Evolutionary conservation across 805 yeast species (phyloP), one percentile per base, ranked within the genome.

Genomic region (Yamadazyma takamatsuzukensis): DNA sequence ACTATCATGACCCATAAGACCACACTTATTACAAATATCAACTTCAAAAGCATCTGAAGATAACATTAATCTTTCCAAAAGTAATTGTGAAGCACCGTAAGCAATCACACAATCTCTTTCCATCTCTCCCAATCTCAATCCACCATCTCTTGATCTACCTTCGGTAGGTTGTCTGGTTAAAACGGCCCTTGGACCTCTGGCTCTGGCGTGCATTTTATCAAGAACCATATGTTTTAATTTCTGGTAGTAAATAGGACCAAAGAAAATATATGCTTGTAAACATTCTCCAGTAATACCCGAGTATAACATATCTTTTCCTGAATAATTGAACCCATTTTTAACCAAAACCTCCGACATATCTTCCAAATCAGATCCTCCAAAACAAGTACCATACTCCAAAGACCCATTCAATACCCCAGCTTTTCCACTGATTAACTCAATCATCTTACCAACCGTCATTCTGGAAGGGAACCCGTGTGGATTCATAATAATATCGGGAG

Each of bases 381-480:
- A 93, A 66, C 97, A 93, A 1, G 98, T 93, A 51, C 98, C 98
- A 49, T 93, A 93, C 57, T 93, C 95, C 39, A 93, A 67, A 2
- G 84, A 54, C 3, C 98, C 98, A 48, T 86, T 83, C 47, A 93
- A 63, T 24, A 93, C 97, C 57, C 98, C 98, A 0, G 97, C 98
- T 55, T 93, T 93, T 47, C 98, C 98, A 19, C 96, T 83, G 15
- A 93, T 83, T 41, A 90, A 71, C 60, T 93, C 98, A 45, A 93
- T 78, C 97, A 93, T 90, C 62, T 93, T 93, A 39, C 98, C 98
- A 13, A 93, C 97, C 24, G 98, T 93, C 98, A 93, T 93, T 75
- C 98, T 95, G 21, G 97, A 90, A 42, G 98, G 98, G 81, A 90
- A 93, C 68, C 97, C 98, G 59, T 90, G 98, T 2, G 98, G 98